Evolutionary conservation across 1,139 yeast genomes (phyloP), one percentile per base, ranked within the genome.

Genomic region (Eremothecium gossypii): DNA sequence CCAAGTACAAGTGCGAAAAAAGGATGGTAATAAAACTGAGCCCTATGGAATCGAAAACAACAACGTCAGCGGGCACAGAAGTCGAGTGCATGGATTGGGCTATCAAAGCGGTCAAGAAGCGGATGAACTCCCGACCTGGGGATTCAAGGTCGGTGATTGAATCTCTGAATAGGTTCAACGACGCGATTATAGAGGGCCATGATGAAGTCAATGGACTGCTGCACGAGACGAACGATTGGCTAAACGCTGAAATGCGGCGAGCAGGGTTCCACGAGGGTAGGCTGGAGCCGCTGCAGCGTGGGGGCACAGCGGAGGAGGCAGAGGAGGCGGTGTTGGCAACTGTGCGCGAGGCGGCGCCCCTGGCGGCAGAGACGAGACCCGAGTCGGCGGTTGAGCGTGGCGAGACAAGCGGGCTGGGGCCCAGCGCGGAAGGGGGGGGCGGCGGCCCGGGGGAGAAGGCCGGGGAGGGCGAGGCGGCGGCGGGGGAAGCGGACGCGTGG

Each of bases 131-230:
- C 37, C 44, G 49, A 13, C 51, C 55, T 30, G 61, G 61, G n/a
- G 50, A 57, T 17, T 55, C 64, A 5, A 47, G 62, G 38, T 58
- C 63, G 8, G 55, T 59, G 27, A 49, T 59, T 3, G 63, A 58
- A 41, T 52, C 61, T 3, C 47, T 60, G 13, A 56, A 57, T 40
- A 41, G 42, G 27, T 51, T 59, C 23, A 57, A 57, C 45, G 51
- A 52, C 10, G 48, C 55, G 6, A 41, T 49, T 13, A 41, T 42
- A 20, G 47, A 50, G 17, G 54, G 56, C 8, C 55, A 53, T 17
- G 40, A 44, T 14, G 49, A 49, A 26, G 43, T 54, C 6, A 53
- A 51, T 40, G 26, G 44, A n/a, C 46, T 48, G 3, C 39, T 56
- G 8, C 39, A 41, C 8, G 48, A 46, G 13, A 45, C 52, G 17